phyloP scores from a whole-genome alignment of 495 filamentous ascomycete species.

The Trichoderma orchidacearum region DNA sequence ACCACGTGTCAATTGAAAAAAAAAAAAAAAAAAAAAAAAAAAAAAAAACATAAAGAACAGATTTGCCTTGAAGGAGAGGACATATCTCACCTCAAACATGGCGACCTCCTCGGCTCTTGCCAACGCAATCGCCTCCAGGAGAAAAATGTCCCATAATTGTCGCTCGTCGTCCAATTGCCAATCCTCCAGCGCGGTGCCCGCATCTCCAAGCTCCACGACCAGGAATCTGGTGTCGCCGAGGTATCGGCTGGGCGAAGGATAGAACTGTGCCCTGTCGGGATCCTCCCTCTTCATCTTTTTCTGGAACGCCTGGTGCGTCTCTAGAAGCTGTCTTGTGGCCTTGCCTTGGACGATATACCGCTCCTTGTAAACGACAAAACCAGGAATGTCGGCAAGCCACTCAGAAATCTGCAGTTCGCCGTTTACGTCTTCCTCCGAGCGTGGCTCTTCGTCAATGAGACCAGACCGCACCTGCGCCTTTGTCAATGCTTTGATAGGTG shows the following conservation, averaged over 20 bases:
- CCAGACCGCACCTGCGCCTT: conserved; percentile 30
- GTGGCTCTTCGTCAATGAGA: conserved; percentile 34
- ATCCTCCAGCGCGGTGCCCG: conserved; percentile 63
- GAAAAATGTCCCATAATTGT: conserved; percentile 75
- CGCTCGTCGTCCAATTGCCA: conserved; percentile 36
- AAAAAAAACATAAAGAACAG: background rate
- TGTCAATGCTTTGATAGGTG: conserved; percentile 30
- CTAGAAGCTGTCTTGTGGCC: conserved; percentile 45
- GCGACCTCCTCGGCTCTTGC: conserved; percentile 60
- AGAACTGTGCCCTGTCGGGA: conserved; percentile 46
- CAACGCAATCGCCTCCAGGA: conserved; percentile 63
- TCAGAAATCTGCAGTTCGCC: conserved; percentile 64
- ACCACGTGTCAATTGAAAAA: conserved; percentile 6
- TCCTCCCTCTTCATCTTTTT: conserved; percentile 43
- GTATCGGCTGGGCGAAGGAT: conserved; percentile 48
- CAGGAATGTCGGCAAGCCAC: conserved; percentile 62
- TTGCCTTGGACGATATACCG: conserved; percentile 60
- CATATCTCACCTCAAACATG: conserved; percentile 62
- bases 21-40: background rate
- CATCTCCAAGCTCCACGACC: conserved; percentile 78
- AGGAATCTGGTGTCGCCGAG: conserved; percentile 59
- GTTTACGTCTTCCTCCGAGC: conserved; percentile 22
- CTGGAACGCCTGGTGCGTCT: conserved; percentile 51
- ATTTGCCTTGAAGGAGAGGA: no score
- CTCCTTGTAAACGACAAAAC: conserved; percentile 84